Percentiles rank a stretch among this genome's conserved stretches.
phyloP scores from a whole-genome alignment of 768 basidiomycete genomes.

The Lactarius tabidus region DNA sequence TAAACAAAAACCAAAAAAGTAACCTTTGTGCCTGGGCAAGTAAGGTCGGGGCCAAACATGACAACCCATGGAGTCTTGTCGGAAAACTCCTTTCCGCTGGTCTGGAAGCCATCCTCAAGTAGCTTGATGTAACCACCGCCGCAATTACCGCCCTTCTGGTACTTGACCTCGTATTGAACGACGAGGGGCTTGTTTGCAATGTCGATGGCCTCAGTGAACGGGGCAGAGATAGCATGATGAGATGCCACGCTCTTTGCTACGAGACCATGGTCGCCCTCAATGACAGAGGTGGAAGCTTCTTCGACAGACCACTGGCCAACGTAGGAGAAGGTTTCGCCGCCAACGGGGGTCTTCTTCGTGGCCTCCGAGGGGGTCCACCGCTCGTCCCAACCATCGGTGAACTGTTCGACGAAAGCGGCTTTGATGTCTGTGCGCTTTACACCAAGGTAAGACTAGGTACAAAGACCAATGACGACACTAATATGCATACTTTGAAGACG shows the following conservation, averaged over 20 bases:
- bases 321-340: conserved; percentile 94
- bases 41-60: conserved; percentile 98
- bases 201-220: conserved; percentile 73
- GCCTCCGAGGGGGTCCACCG: conserved; percentile 97
- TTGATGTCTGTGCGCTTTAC: conserved; percentile 69
- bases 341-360: conserved; percentile 95
- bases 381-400: conserved; percentile 83
- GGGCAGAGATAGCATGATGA: conserved; percentile 97
- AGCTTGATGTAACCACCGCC: conserved; percentile 99
- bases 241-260: conserved; percentile 97
- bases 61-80: conserved; percentile 93
- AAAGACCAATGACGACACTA: conserved; percentile 20
- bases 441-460: conserved; percentile 11
- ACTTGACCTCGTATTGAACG: conserved; percentile 98
- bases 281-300: conserved; percentile 69
- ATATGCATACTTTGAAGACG: conserved; percentile 52
- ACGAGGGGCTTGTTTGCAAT: conserved; percentile 84
- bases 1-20: conserved; percentile 5
- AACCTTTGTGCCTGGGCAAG: conserved; percentile 89
- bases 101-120: conserved; percentile 90
- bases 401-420: conserved; percentile 94
- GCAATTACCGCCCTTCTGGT: conserved; percentile 98
- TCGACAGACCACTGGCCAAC: conserved; percentile 98
- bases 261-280: conserved; percentile 85
- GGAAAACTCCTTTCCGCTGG: conserved; percentile 86